Conservation (phyloP, 208 protist species). For the Tritrichomonas foetus region DNA sequence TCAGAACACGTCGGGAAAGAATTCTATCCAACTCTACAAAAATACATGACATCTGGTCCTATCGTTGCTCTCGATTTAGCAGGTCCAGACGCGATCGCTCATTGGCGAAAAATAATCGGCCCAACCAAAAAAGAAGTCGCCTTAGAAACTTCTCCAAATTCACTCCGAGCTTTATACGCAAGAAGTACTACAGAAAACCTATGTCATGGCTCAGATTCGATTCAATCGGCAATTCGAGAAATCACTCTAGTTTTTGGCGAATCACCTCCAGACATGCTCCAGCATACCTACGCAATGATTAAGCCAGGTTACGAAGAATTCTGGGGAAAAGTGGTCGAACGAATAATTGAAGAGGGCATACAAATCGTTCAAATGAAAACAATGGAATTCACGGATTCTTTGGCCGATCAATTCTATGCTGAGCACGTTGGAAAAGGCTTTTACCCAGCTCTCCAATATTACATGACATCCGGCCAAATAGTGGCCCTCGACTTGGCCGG, state of each 20-base stretch:
- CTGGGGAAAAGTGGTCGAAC: neutral
- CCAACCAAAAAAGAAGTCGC: conserved; percentile 26
- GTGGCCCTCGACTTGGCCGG: neutral
- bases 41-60: conserved; percentile 29
- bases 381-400: neutral
- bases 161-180: conserved; percentile 3
- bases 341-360: neutral
- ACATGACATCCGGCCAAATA: conserved; percentile 8
- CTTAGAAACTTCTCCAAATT: neutral
- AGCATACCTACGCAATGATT: conserved; percentile 9
- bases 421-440: conserved; percentile 15
- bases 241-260: neutral
- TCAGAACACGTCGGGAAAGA: neutral
- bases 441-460: neutral
- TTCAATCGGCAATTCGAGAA: conserved; percentile 25
- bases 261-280: too few relatives aligned
- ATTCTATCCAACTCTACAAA: neutral
- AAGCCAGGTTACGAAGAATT: neutral
- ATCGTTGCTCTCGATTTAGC: neutral
- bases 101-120: neutral
- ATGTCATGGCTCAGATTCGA: neutral
- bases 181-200: neutral
- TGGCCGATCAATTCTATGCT: neutral
- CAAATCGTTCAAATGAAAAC: neutral
- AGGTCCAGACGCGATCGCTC: neutral